Evolutionary conservation across 2,329 filamentous ascomycete species (phyloP).

Genomic region (Colletotrichum shisoi): DNA sequence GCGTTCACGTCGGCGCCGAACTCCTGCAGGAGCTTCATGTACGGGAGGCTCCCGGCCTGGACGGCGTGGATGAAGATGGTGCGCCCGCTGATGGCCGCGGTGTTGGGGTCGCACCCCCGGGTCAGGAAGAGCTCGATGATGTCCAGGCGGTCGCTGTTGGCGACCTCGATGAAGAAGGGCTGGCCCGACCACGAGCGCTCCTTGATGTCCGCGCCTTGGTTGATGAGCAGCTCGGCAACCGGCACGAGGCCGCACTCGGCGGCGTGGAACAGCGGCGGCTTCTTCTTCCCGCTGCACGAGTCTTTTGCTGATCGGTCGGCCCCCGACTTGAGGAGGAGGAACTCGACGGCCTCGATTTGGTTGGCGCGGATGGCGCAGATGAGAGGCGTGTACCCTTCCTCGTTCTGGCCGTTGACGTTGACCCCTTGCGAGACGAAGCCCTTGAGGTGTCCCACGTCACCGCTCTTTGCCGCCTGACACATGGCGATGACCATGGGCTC

Average conservation of each 20-base stretch:
- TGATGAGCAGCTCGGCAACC: constrained; percentile 38
- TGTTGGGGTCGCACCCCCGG: constrained; percentile 49
- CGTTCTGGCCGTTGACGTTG: constrained; percentile 50
- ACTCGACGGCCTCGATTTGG: constrained; percentile 45
- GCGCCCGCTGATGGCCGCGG: constrained; percentile 45
- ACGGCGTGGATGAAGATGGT: constrained; percentile 46
- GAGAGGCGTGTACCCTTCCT: constrained; percentile 48
- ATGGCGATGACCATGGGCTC: constrained; percentile 51
- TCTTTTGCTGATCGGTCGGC: constrained; percentile 43
- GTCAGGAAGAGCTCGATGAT: constrained; percentile 43
- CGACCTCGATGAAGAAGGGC: constrained; percentile 36
- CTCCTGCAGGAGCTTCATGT: constrained; percentile 33
- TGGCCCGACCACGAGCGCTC: constrained; percentile 35
- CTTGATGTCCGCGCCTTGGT: constrained; percentile 37
- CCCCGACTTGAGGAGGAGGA: constrained; percentile 48
- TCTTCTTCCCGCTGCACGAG: constrained; percentile 38
- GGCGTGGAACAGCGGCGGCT: constrained; percentile 43
- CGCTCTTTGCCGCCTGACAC: constrained; percentile 48
- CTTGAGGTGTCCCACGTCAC: constrained; percentile 48
- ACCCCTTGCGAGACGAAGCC: constrained; percentile 49
- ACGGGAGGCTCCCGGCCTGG: constrained; percentile 35
- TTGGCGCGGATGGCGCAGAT: constrained; percentile 48
- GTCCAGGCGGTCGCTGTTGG: constrained; percentile 30
- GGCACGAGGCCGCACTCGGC: constrained; percentile 31
- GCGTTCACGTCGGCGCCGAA: constrained; percentile 46